Percentiles rank a stretch among this genome's conserved stretches.
Conservation (phyloP, 2,329 filamentous ascomycete genomes). For the Bipolaris zeicola region DNA sequence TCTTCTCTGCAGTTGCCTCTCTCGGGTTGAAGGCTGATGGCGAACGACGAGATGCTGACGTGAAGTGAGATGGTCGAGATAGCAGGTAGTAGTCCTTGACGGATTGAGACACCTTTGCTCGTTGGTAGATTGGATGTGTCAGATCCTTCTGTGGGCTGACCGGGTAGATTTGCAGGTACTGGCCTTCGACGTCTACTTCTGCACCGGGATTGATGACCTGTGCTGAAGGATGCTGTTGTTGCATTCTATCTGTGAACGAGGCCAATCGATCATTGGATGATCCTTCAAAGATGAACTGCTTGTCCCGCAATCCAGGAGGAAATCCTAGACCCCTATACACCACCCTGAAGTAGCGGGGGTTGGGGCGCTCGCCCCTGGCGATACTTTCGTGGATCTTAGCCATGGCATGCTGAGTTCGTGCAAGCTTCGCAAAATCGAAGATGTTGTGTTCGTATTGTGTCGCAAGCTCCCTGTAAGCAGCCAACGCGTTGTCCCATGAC, state of each 20-base stretch:
- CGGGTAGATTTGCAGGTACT: constrained; percentile 82
- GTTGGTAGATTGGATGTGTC: constrained; percentile 81
- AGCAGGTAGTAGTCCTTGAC: constrained; percentile 87
- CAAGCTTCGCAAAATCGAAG: constrained; percentile 91
- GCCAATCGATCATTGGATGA: constrained; percentile 75
- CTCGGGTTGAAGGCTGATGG: constrained; percentile 69
- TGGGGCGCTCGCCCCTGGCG: constrained; percentile 76
- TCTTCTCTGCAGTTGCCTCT: constrained; percentile 82
- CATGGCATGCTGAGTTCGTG: constrained; percentile 86
- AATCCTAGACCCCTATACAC: constrained; percentile 90
- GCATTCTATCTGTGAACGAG: constrained; percentile 88
- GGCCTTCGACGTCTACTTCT: constrained; percentile 83
- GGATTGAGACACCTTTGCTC: constrained; percentile 79
- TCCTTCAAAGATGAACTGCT: constrained; percentile 91
- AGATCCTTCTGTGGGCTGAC: constrained; percentile 84
- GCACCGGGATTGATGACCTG: constrained; percentile 75
- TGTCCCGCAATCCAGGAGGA: constrained; percentile 78
- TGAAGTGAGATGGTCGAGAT: constrained; percentile 77
- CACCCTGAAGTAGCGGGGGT: constrained; percentile 89
- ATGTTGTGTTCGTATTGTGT: constrained; percentile 87
- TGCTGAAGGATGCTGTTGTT: constrained; percentile 84
- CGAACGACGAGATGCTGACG: constrained; percentile 73
- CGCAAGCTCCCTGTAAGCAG: constrained; percentile 88
- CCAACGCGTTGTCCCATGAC: constrained; percentile 86
- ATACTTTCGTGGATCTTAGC: constrained; percentile 90